These are phyloP conservation scores for Suillus decipiens DNA, from an alignment of 768 basidiomycete species.

Conservation along the genomic window DNA sequence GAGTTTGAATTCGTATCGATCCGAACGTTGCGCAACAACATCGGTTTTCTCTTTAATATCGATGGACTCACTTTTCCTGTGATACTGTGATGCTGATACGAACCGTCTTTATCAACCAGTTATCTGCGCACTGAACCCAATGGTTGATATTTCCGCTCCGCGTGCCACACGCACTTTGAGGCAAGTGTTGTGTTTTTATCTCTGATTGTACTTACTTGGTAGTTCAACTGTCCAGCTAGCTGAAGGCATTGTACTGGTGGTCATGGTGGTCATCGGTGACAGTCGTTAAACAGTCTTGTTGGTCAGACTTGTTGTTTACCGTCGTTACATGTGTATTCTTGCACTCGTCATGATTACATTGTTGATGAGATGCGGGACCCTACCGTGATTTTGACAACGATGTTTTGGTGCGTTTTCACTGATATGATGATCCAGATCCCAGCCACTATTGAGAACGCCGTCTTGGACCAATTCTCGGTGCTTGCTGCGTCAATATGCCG, in stretches of 20 bases:
- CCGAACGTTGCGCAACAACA: neutral
- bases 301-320: constrained; percentile 7
- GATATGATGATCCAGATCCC: neutral
- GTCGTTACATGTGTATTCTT: constrained; percentile 6
- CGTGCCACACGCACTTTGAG: constrained; percentile 6
- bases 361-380: neutral
- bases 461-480: neutral
- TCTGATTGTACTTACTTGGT: constrained; percentile 4
- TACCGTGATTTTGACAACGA: neutral
- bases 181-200: constrained; percentile 13
- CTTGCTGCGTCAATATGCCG: neutral
- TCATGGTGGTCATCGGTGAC: neutral
- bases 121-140: neutral
- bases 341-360: constrained; percentile 6
- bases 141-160: neutral
- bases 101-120: constrained; percentile 4
- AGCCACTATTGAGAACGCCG: neutral
- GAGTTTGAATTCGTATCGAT: constrained; percentile 16
- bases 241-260: neutral
- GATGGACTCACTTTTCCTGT: neutral
- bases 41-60: neutral
- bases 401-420: neutral
- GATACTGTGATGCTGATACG: neutral
- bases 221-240: neutral
- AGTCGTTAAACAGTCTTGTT: neutral